These are phyloP conservation scores for Alternaria ethzedia DNA, from an alignment of 2,329 filamentous ascomycete genomes.

Conservation along the genomic window DNA sequence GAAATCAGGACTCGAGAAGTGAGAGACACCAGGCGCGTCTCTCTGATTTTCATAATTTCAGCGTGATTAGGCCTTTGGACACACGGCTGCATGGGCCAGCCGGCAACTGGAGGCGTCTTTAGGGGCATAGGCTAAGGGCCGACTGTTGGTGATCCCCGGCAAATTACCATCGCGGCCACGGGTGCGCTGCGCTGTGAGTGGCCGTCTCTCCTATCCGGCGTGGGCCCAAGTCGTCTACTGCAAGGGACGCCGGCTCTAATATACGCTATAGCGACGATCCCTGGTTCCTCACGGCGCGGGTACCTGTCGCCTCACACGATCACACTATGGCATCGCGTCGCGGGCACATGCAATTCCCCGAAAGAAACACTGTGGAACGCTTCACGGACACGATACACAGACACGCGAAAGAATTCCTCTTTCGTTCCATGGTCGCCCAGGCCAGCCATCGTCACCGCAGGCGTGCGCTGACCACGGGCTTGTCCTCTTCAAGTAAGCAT, in stretches of 20 bases:
- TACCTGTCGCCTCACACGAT: constrained; percentile 5
- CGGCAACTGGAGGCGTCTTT: constrained; percentile 17
- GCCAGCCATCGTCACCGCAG: not conserved
- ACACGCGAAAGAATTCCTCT: not conserved
- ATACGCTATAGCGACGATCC: constrained; percentile 10
- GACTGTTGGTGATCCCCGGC: constrained; percentile 9
- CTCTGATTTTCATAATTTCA: constrained; percentile 23
- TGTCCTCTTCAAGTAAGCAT: not conserved
- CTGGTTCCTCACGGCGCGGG: constrained; percentile 8
- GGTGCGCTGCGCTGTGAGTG: constrained; percentile 11
- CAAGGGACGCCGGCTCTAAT: constrained; percentile 17
- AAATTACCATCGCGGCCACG: constrained; percentile 16
- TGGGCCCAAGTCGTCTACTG: constrained; percentile 14
- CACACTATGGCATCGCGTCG: not conserved
- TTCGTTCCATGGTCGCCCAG: not conserved
- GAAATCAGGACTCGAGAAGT: constrained; percentile 21
- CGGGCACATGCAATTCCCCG: not conserved
- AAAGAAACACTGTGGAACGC: not conserved
- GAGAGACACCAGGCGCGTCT: constrained; percentile 25
- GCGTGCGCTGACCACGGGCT: not conserved
- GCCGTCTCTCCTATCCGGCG: not conserved
- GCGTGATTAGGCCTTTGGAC: constrained; percentile 27
- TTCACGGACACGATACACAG: not conserved
- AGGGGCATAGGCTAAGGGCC: constrained; percentile 24
- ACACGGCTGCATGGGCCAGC: constrained; percentile 25